phyloP scores from a whole-genome alignment of 2,329 filamentous ascomycete genomes.

The Trichoderma koningiopsis region DNA sequence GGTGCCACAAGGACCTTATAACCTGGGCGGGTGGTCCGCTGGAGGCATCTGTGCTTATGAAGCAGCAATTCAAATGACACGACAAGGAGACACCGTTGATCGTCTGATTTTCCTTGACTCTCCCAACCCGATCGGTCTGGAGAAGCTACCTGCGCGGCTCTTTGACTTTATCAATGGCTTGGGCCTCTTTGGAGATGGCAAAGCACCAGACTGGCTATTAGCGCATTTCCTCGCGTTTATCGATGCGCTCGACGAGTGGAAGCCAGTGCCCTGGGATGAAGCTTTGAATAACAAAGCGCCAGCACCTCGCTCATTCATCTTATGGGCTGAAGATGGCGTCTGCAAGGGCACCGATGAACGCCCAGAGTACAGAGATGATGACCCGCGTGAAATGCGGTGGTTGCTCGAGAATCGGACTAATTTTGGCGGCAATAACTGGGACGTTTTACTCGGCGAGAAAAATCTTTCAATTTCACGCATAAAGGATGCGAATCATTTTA shows the following conservation, averaged over 20 bases:
- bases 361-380: slow-evolving; percentile 26
- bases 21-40: slow-evolving; percentile 72
- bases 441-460: slow-evolving; percentile 59
- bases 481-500: slow-evolving; percentile 66
- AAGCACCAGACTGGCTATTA: slow-evolving; percentile 69
- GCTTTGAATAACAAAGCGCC: slow-evolving; percentile 41
- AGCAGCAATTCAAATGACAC: slow-evolving; percentile 61
- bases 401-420: slow-evolving; percentile 70
- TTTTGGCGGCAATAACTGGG: slow-evolving; percentile 72
- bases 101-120: slow-evolving; percentile 66
- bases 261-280: slow-evolving; percentile 58
- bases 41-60: slow-evolving; percentile 73
- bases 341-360: slow-evolving; percentile 65
- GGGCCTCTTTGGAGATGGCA: slow-evolving; percentile 66
- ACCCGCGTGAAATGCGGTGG: slow-evolving; percentile 52
- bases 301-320: slow-evolving; percentile 61
- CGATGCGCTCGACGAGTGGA: slow-evolving; percentile 67
- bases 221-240: slow-evolving; percentile 73
- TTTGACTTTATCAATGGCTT: slow-evolving; percentile 73
- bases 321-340: slow-evolving; percentile 75
- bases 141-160: slow-evolving; percentile 62
- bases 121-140: slow-evolving; percentile 65
- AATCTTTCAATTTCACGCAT: slow-evolving; percentile 19
- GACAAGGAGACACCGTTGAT: slow-evolving; percentile 58
- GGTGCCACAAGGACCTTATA: slow-evolving; percentile 68